Evolutionary conservation across 148 eudicot species (phyloP), one percentile per base, ranked within the genome.

Genomic region (Rhododendron molle): DNA sequence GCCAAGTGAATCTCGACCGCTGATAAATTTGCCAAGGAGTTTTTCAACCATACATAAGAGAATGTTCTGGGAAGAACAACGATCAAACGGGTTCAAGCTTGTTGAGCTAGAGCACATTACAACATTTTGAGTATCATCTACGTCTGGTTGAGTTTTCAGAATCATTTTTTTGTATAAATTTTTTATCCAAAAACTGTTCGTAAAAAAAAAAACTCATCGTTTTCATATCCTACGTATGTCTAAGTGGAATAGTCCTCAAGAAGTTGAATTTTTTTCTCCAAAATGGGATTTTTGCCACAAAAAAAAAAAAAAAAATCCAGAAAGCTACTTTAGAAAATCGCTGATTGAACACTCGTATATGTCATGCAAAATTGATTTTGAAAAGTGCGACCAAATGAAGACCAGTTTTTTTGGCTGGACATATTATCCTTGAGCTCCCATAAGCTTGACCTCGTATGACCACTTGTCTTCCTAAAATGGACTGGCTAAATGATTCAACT

Each of bases 1-100:
- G 81, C 86, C 80, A 87, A 89, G 76, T 89, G 88, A 89, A 38
- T 76, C 85, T 67, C 36, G 14, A 54, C 52, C 5, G 15, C 26
- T 6, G 14, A 13, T n/a, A 11, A 77, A 23, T 44, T 78, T 23
- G 32, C 21, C 6, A 14, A 28, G 30, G 82, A 49, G 40, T 21
- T 49, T 49, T 49, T 79, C 2, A 30, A 49, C 40, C 32, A 54
- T 47, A 28, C 44, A 0, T 49, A 8, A 50, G 52, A 52, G 26
- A 18, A 46, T 78, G 56, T n/a, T 46, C 46, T 46, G 7, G 30
- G 32, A 46, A 65, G 56, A 65, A 43, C 0, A 32, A 28, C 15
- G 40, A 83, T 83, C 84, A 83, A 83, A 44, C 60, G 0, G 56
- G 78, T 5, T 83, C 13, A 69, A 46, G 84, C 34, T 65, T 62